Conservation (phyloP, 495 filamentous ascomycete genomes). For the Penicillium bialowiezense region DNA sequence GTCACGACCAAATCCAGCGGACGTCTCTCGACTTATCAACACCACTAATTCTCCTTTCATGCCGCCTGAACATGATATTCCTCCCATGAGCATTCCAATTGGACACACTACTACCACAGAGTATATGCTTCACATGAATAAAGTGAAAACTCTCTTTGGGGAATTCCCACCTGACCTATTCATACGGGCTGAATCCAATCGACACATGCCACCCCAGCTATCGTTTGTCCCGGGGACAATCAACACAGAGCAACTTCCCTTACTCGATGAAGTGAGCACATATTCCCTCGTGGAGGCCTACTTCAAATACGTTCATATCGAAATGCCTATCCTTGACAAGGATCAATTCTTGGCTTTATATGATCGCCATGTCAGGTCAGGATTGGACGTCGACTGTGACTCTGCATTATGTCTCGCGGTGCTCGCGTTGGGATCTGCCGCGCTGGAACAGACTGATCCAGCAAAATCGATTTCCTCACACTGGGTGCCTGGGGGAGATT, state of each 20-base stretch:
- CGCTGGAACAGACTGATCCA: not conserved
- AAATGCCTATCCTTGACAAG: slow-evolving; percentile 2
- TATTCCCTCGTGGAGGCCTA: slow-evolving; percentile 3
- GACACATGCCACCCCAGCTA: not conserved
- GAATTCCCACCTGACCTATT: slow-evolving; percentile 10
- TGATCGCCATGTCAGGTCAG: not conserved
- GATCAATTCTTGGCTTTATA: not conserved
- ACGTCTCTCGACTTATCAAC: slow-evolving; percentile 1
- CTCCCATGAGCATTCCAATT: slow-evolving; percentile 9
- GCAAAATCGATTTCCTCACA: slow-evolving; percentile 1
- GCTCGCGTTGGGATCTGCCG: slow-evolving; percentile 2
- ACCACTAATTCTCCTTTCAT: not conserved
- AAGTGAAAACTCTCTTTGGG: slow-evolving; percentile 2
- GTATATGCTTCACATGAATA: slow-evolving; percentile 2
- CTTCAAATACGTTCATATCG: slow-evolving; percentile 1
- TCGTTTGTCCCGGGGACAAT: slow-evolving; percentile 1
- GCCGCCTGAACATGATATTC: slow-evolving; percentile 3
- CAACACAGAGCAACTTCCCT: not conserved
- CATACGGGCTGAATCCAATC: slow-evolving; percentile 4
- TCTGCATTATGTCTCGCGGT: slow-evolving; percentile 6
- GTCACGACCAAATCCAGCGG: not conserved
- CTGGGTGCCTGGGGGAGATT: slow-evolving; percentile 1
- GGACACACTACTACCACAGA: slow-evolving; percentile 4
- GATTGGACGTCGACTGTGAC: slow-evolving; percentile 1
- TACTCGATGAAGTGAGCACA: not conserved